Percentiles rank a stretch among this genome's conserved stretches.
These are phyloP conservation scores for Ogataea kodamae DNA, from an alignment of 805 yeast species.

Conservation along the genomic window DNA sequence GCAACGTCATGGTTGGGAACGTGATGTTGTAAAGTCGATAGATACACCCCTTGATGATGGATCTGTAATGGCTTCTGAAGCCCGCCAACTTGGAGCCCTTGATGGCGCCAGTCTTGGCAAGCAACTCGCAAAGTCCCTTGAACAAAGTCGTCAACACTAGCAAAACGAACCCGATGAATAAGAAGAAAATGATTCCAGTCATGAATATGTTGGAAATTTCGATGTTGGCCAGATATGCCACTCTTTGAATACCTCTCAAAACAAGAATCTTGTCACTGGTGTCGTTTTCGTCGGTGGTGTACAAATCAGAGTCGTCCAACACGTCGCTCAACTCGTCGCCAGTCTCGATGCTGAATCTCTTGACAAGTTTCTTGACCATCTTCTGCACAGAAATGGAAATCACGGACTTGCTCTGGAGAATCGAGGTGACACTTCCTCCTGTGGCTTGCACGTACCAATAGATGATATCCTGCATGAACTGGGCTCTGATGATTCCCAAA, in stretches of 20 bases:
- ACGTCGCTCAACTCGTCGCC: slow-evolving; percentile 43
- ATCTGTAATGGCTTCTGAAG: slow-evolving; percentile 78
- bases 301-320: slow-evolving; percentile 47
- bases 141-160: slow-evolving; percentile 53
- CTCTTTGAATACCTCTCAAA: slow-evolving; percentile 89
- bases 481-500: slow-evolving; percentile 77
- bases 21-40: slow-evolving; percentile 81
- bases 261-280: slow-evolving; percentile 69
- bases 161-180: slow-evolving; percentile 68
- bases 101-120: slow-evolving; percentile 55
- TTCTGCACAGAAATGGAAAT: slow-evolving; percentile 87
- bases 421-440: slow-evolving; percentile 82
- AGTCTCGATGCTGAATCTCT: slow-evolving; percentile 38
- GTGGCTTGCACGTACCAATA: slow-evolving; percentile 96
- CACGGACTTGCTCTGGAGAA: slow-evolving; percentile 57
- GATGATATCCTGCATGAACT: slow-evolving; percentile 77
- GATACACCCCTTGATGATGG: slow-evolving; percentile 83
- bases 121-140: slow-evolving; percentile 67
- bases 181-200: slow-evolving; percentile 80
- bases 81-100: slow-evolving; percentile 64
- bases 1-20: slow-evolving; percentile 78
- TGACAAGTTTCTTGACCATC: slow-evolving; percentile 24
- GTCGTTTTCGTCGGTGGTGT: slow-evolving; percentile 69
- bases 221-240: slow-evolving; percentile 76
- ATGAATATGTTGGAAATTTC: slow-evolving; percentile 83